These are phyloP conservation scores for Pelargonium nanum DNA, from an alignment of 345 rosid species.

Conservation along the genomic window DNA sequence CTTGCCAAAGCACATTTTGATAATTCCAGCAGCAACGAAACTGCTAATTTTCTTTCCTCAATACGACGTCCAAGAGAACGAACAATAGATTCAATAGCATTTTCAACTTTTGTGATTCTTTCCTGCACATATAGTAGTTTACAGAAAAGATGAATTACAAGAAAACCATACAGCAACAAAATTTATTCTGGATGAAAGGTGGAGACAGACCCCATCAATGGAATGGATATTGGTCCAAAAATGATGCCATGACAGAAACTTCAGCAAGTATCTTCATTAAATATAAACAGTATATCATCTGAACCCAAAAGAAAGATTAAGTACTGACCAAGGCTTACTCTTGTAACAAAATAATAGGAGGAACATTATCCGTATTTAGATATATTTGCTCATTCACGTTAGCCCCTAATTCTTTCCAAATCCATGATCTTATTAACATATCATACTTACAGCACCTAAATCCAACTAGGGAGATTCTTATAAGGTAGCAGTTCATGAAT, in stretches of 20 bases:
- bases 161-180: not conserved
- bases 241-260: not conserved
- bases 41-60: constrained; percentile 51
- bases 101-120: constrained; percentile 33
- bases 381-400: not conserved
- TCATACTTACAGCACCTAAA: not conserved
- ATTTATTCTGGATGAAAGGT: not conserved
- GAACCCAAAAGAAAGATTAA: not conserved
- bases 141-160: not conserved
- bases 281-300: not conserved
- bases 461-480: not conserved
- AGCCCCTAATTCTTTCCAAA: not conserved
- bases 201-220: not conserved
- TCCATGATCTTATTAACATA: not conserved
- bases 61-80: constrained; percentile 47
- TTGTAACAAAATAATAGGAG: too few species aligned
- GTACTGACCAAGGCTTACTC: too few species aligned
- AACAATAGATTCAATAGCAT: constrained; percentile 42
- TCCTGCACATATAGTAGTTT: constrained; percentile 27
- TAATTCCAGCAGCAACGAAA: constrained; percentile 39
- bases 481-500: not conserved
- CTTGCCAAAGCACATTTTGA: constrained; percentile 26
- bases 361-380: too few species aligned
- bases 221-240: not conserved
- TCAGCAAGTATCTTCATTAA: not conserved